Evolutionary conservation across 2,329 filamentous ascomycete species (phyloP).

Genomic region (Alternaria dauci): DNA sequence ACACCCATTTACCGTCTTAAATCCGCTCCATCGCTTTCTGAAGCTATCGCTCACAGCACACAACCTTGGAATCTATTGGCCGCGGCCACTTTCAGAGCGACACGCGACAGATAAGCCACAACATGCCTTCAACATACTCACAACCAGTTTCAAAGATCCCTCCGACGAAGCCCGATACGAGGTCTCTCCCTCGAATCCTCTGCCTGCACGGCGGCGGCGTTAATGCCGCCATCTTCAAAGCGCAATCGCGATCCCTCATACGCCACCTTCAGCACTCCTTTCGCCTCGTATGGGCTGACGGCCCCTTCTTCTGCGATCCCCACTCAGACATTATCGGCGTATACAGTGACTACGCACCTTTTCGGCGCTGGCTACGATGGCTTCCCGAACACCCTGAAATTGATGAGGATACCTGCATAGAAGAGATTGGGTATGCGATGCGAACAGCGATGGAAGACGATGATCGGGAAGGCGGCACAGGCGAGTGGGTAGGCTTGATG

Average conservation of each 20-base stretch:
- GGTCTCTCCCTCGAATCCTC: constrained; percentile 69
- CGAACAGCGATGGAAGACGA: constrained; percentile 57
- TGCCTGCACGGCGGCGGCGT: constrained; percentile 84
- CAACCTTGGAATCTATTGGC: neutral
- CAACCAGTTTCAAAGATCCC: constrained; percentile 32
- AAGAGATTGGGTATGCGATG: constrained; percentile 58
- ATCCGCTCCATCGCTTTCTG: neutral
- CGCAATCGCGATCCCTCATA: constrained; percentile 69
- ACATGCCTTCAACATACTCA: constrained; percentile 11
- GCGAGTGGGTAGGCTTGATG: constrained; percentile 60
- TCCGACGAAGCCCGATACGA: constrained; percentile 36
- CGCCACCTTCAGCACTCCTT: constrained; percentile 64
- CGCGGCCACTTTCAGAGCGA: neutral
- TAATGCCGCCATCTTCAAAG: constrained; percentile 73
- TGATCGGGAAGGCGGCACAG: constrained; percentile 49
- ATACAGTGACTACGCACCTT: constrained; percentile 72
- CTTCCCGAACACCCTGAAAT: constrained; percentile 64
- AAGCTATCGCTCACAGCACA: neutral
- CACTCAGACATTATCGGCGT: constrained; percentile 70
- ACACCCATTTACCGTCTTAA: neutral
- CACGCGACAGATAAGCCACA: neutral
- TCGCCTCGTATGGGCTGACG: constrained; percentile 76
- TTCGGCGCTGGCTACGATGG: constrained; percentile 71
- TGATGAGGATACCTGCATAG: constrained; percentile 59
- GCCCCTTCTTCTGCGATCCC: constrained; percentile 68